Evolutionary conservation across 257 asterid genomes (phyloP).

Genomic region (Cruciata laevipes): DNA sequence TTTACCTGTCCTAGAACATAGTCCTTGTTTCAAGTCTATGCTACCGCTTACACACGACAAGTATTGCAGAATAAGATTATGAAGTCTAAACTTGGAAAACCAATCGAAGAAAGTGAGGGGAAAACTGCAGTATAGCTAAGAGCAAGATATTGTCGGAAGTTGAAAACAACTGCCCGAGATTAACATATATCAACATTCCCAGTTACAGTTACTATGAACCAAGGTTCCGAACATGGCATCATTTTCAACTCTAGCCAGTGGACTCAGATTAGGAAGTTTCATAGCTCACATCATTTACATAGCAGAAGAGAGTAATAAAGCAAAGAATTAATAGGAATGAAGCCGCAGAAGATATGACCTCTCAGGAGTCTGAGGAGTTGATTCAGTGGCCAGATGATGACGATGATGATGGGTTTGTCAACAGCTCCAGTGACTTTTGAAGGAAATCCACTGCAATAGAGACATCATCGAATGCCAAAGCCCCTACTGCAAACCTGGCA

Average conservation of each 20-base stretch:
- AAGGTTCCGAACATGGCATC: not conserved
- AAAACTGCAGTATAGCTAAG: not conserved
- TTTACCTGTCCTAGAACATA: constrained; percentile 4
- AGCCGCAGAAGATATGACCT: not conserved
- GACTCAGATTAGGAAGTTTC: not conserved
- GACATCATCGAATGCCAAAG: constrained; percentile 85
- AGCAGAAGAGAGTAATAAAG: not conserved
- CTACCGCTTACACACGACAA: not conserved
- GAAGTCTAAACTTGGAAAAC: not conserved
- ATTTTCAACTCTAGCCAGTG: not conserved
- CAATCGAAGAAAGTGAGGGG: not conserved
- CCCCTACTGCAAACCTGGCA: constrained; percentile 89
- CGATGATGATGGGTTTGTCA: constrained; percentile 67
- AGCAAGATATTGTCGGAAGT: not conserved
- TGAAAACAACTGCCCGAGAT: not conserved
- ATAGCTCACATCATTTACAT: constrained; percentile 8
- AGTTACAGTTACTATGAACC: not conserved
- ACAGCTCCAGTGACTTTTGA: constrained; percentile 69
- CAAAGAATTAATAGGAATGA: not conserved
- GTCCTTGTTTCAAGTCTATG: constrained; percentile 9
- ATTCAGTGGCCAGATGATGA: constrained; percentile 35
- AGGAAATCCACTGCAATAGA: constrained; percentile 68
- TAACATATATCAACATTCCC: not conserved
- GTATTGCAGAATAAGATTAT: not conserved
- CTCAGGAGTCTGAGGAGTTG: not conserved